phyloP scores from a whole-genome alignment of 1,284 basidiomycete genomes.

The Erythrobasidium hasegawianum region DNA sequence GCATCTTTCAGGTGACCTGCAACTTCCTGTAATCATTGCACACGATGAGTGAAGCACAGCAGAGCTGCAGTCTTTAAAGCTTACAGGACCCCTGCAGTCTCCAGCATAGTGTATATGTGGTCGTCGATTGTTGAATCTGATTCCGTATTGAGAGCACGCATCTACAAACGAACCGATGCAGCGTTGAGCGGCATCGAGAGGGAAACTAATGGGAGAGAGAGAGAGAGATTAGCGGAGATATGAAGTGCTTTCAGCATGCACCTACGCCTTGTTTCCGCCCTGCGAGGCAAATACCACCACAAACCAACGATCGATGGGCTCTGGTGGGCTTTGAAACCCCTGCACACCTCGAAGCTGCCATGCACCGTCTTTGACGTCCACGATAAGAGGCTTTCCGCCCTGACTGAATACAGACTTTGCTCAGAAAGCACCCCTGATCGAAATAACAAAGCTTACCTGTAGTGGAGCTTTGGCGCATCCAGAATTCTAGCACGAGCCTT shows the following conservation, averaged over 20 bases:
- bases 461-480: slow-evolving; percentile 14
- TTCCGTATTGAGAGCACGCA: slow-evolving; percentile 9
- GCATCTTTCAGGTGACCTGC: slow-evolving; percentile 13
- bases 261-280: neutral
- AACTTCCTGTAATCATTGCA: neutral
- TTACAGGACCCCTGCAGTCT: neutral
- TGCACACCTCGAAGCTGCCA: slow-evolving; percentile 10
- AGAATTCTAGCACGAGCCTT: slow-evolving; percentile 11
- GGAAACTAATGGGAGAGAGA: slow-evolving; percentile 14
- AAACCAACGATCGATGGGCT: slow-evolving; percentile 24
- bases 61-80: too few species aligned
- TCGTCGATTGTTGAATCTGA: slow-evolving; percentile 4
- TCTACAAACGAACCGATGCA: neutral
- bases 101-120: slow-evolving; percentile 15
- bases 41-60: too few species aligned
- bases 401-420: neutral
- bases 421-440: slow-evolving; percentile 9
- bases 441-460: neutral
- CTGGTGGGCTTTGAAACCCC: neutral
- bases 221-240: too few species aligned
- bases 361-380: slow-evolving; percentile 7
- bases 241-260: too few species aligned
- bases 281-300: slow-evolving; percentile 31
- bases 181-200: neutral
- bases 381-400: neutral